phyloP scores from a whole-genome alignment of 2,329 filamentous ascomycete species.

The Penicillium sp. region DNA sequence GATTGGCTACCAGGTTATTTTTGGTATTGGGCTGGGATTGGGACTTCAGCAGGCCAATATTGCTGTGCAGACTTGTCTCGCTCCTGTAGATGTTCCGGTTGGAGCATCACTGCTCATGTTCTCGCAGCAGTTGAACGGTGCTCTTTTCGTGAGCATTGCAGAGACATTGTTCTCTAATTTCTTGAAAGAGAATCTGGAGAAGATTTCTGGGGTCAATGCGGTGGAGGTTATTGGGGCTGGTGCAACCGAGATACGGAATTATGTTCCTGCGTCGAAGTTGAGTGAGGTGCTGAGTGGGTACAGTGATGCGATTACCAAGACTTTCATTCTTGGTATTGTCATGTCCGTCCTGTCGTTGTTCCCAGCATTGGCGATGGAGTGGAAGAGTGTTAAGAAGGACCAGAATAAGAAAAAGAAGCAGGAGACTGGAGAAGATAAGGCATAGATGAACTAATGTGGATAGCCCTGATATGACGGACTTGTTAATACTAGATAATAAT shows the following conservation, averaged over 20 bases:
- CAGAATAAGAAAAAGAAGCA: background rate
- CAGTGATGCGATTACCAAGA: conserved; percentile 2
- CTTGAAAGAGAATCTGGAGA: background rate
- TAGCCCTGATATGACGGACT: background rate
- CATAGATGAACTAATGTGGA: background rate
- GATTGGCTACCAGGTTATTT: conserved; percentile 3
- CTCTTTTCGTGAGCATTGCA: background rate
- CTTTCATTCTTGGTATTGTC: background rate
- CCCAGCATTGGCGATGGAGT: background rate
- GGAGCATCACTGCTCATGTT: conserved; percentile 5
- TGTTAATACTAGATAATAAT: background rate
- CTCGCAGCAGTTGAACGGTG: background rate
- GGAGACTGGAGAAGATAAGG: background rate
- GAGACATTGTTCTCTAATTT: background rate
- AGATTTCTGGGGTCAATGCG: background rate
- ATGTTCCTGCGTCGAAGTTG: background rate
- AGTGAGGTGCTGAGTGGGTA: background rate
- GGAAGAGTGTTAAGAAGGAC: conserved; percentile 3
- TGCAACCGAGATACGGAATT: background rate
- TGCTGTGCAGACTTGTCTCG: conserved; percentile 1
- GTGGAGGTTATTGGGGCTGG: background rate
- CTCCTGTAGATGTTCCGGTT: background rate
- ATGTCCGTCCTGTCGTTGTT: background rate
- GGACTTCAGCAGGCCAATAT: conserved; percentile 1
- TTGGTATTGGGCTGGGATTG: background rate